Percentiles rank a stretch among this genome's conserved stretches.
Evolutionary conservation across 2,329 filamentous ascomycete genomes (phyloP).

Genomic region (Fusarium poae): DNA sequence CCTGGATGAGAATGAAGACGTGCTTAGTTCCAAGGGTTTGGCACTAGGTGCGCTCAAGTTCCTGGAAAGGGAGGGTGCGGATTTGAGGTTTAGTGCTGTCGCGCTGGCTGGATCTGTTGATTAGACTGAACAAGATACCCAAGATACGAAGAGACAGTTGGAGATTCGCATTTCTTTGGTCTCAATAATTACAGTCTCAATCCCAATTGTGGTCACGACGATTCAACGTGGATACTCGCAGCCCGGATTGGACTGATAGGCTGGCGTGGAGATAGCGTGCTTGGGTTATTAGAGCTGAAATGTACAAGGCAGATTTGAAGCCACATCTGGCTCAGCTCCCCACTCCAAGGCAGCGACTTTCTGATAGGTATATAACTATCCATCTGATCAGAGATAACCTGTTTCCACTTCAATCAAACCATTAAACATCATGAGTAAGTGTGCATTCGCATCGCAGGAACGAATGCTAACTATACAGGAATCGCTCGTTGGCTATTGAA

Average conservation of each 20-base stretch:
- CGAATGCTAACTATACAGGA: constrained; percentile 23
- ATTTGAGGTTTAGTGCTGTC: constrained; percentile 71
- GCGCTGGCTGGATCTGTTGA: constrained; percentile 66
- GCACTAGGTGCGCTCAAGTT: constrained; percentile 74
- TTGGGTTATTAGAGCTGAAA: constrained; percentile 5
- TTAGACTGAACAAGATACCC: constrained; percentile 49
- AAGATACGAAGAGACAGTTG: not conserved
- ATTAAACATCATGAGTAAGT: constrained; percentile 40
- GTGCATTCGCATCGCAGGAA: not conserved
- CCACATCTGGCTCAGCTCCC: constrained; percentile 43
- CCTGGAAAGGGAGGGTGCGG: constrained; percentile 66
- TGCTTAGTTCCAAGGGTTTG: constrained; percentile 80
- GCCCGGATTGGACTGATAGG: not conserved
- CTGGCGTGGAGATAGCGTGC: not conserved
- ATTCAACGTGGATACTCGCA: not conserved
- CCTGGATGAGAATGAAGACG: constrained; percentile 73
- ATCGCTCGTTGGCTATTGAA: constrained; percentile 45
- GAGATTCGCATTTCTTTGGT: not conserved
- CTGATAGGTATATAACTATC: not conserved
- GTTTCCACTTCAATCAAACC: not conserved
- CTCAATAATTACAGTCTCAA: not conserved
- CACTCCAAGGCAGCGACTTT: constrained; percentile 44
- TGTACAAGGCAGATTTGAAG: constrained; percentile 37
- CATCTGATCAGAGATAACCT: not conserved
- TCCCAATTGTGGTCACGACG: not conserved